These are phyloP conservation scores for Yamadazyma pseudoaaseri DNA, from an alignment of 1,139 yeast genomes.

Conservation along the genomic window DNA sequence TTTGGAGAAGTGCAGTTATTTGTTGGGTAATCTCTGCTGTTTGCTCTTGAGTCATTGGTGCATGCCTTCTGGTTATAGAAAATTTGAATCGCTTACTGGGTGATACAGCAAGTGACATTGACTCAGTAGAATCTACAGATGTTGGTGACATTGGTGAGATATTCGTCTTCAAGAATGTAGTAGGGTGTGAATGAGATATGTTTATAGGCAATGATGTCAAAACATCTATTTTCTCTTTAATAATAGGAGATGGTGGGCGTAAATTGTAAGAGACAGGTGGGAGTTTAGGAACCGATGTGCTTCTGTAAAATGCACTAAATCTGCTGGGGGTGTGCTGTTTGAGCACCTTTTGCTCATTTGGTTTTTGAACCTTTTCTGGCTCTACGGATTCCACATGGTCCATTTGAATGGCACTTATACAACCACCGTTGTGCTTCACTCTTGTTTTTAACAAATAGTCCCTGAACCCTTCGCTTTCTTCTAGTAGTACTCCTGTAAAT, in stretches of 20 bases:
- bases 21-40: neutral
- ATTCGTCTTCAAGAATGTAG: neutral
- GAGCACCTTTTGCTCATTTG: too few species aligned
- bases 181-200: neutral
- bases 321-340: too few species aligned
- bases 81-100: neutral
- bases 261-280: neutral
- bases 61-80: neutral
- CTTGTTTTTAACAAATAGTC: too few species aligned
- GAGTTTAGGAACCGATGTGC: neutral
- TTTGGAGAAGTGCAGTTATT: conserved; percentile 22
- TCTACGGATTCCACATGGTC: too few species aligned
- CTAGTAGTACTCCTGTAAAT: too few species aligned
- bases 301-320: too few species aligned
- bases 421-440: too few species aligned
- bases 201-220: neutral
- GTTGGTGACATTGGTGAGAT: neutral
- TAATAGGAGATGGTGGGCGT: neutral
- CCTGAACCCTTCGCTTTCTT: too few species aligned
- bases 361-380: too few species aligned
- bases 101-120: neutral
- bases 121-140: neutral
- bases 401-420: too few species aligned
- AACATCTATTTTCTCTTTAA: neutral
- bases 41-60: neutral